Evolutionary conservation across 345 rosid genomes (phyloP).

Genomic region (Corchorus olitorius): DNA sequence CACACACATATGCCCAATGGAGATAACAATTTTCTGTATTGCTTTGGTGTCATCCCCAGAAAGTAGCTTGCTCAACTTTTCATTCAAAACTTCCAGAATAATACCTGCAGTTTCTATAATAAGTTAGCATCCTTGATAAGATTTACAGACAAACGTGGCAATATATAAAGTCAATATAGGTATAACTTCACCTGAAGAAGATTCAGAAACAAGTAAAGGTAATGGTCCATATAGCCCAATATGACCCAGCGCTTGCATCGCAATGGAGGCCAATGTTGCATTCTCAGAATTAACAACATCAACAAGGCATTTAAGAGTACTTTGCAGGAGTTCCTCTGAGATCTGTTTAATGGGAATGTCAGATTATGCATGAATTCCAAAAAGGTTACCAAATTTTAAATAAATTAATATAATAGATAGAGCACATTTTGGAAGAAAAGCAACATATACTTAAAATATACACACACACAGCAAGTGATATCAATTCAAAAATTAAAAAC

Average conservation of each 20-base stretch:
- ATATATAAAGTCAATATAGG: slow-evolving; percentile 4
- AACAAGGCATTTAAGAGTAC: slow-evolving; percentile 64
- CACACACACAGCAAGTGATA: neutral
- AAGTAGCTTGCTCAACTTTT: slow-evolving; percentile 75
- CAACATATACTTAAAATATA: no score
- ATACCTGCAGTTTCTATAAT: slow-evolving; percentile 52
- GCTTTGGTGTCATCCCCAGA: slow-evolving; percentile 86
- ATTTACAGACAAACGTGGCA: slow-evolving; percentile 17
- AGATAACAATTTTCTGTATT: slow-evolving; percentile 69
- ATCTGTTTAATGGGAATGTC: slow-evolving; percentile 48
- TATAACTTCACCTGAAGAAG: slow-evolving; percentile 63
- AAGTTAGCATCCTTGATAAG: slow-evolving; percentile 21
- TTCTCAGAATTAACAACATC: slow-evolving; percentile 69
- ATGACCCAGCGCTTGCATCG: slow-evolving; percentile 97
- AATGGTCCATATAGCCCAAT: slow-evolving; percentile 73
- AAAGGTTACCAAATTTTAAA: neutral
- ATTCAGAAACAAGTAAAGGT: slow-evolving; percentile 55
- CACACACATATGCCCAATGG: slow-evolving; percentile 84
- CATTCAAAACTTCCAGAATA: slow-evolving; percentile 60
- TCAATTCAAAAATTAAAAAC: neutral
- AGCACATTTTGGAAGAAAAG: neutral
- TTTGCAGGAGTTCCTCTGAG: slow-evolving; percentile 58
- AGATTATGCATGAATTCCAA: slow-evolving; percentile 8
- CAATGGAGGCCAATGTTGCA: slow-evolving; percentile 76
- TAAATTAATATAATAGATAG: neutral